Percentiles rank a stretch among this genome's conserved stretches.
phyloP scores from a whole-genome alignment of 768 basidiomycete species.

The Naganishia friedmannii region DNA sequence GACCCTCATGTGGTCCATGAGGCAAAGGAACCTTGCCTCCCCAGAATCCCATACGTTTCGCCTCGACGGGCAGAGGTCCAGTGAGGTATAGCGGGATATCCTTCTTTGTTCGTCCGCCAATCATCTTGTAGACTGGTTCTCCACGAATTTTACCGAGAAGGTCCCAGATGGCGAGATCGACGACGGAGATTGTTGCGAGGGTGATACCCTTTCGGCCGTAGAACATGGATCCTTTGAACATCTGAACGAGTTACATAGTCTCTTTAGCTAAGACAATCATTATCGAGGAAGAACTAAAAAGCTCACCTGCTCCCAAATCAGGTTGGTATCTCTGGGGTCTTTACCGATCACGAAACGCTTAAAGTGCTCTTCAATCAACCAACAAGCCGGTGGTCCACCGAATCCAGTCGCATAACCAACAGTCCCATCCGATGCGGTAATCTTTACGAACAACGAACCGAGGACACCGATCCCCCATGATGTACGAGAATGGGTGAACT shows the following conservation, averaged over 20 bases:
- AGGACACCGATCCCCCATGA: conserved; percentile 55
- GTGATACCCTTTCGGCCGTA: conserved; percentile 54
- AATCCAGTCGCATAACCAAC: conserved; percentile 53
- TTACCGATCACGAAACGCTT: conserved; percentile 53
- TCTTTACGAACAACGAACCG: conserved; percentile 53
- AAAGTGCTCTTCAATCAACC: conserved; percentile 54
- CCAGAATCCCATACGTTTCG: conserved; percentile 53
- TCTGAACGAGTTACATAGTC: conserved; percentile 8
- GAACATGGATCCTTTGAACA: conserved; percentile 53
- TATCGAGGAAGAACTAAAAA: not conserved
- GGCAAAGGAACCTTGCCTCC: conserved; percentile 53
- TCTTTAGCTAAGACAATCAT: not conserved
- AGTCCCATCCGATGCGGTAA: conserved; percentile 53
- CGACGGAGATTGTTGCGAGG: conserved; percentile 52
- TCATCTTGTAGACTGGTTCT: conserved; percentile 55
- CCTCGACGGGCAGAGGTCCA: conserved; percentile 49
- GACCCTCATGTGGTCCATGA: conserved; percentile 51
- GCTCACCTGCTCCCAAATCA: conserved; percentile 53
- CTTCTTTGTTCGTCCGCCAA: conserved; percentile 53
- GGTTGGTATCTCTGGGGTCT: conserved; percentile 53
- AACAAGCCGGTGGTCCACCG: conserved; percentile 53
- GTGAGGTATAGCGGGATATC: conserved; percentile 54
- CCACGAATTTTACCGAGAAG: conserved; percentile 53
- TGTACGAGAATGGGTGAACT: conserved; percentile 49
- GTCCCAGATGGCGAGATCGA: conserved; percentile 55